These are phyloP conservation scores for Termitomyces sp. DNA, from an alignment of 768 basidiomycete genomes.

Conservation along the genomic window DNA sequence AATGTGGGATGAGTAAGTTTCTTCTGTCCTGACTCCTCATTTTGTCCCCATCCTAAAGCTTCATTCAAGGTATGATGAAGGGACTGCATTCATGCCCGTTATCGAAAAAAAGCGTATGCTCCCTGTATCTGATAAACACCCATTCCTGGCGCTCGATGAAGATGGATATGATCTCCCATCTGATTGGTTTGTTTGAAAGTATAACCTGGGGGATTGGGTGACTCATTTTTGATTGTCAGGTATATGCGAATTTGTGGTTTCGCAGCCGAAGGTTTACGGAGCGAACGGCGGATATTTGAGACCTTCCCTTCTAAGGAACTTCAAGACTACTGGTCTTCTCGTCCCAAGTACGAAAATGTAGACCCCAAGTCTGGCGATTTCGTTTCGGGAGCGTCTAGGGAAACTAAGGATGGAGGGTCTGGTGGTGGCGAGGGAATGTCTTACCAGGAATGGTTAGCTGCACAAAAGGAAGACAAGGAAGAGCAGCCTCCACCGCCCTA, in stretches of 20 bases:
- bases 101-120: constrained; percentile 56
- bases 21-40: constrained; percentile 11
- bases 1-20: constrained; percentile 82
- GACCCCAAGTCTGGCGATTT: constrained; percentile 28
- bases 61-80: constrained; percentile 72
- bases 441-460: constrained; percentile 49
- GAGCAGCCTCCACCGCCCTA: constrained; percentile 73
- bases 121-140: constrained; percentile 57
- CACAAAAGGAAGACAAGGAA: constrained; percentile 43
- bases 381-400: constrained; percentile 26
- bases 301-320: constrained; percentile 70
- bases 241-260: constrained; percentile 80
- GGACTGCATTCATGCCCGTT: constrained; percentile 79
- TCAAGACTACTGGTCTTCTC: constrained; percentile 69
- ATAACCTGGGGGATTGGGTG: not conserved
- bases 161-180: constrained; percentile 76
- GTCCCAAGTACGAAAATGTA: constrained; percentile 57
- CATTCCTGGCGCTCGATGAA: constrained; percentile 71
- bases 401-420: constrained; percentile 4
- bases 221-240: constrained; percentile 31
- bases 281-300: constrained; percentile 61
- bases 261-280: constrained; percentile 64
- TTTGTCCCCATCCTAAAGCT: constrained; percentile 6
- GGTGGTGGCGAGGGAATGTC: constrained; percentile 26
- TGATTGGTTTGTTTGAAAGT: constrained; percentile 61